Conservation (phyloP, 164 flowering plant genomes). For the Vitis labrusca region DNA sequence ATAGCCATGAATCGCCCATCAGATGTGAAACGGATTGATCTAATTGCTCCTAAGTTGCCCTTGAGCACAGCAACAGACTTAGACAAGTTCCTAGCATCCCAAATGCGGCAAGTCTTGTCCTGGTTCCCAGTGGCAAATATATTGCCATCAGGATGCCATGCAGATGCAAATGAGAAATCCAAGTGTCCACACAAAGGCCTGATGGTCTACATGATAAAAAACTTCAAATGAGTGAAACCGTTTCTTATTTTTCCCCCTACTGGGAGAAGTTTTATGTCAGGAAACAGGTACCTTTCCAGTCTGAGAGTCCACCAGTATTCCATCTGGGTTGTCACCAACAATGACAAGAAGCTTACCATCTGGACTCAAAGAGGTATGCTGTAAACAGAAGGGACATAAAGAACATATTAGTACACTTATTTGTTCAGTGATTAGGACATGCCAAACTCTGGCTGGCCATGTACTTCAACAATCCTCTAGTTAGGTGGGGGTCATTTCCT, state of each 20-base stretch:
- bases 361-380: slow-evolving; percentile 90
- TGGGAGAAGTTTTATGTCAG: neutral
- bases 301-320: slow-evolving; percentile 66
- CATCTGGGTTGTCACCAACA: slow-evolving; percentile 88
- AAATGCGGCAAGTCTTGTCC: slow-evolving; percentile 91
- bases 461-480: too few relatives aligned
- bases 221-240: neutral
- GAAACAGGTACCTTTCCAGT: slow-evolving; percentile 68
- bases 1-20: slow-evolving; percentile 88
- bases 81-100: slow-evolving; percentile 81
- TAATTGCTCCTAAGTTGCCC: slow-evolving; percentile 90
- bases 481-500: too few relatives aligned
- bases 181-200: slow-evolving; percentile 61
- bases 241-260: neutral
- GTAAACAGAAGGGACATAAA: slow-evolving; percentile 17
- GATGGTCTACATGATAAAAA: slow-evolving; percentile 44
- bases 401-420: too few relatives aligned
- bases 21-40: slow-evolving; percentile 82
- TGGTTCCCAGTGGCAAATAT: slow-evolving; percentile 95
- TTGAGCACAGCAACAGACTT: slow-evolving; percentile 66
- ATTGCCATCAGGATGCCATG: slow-evolving; percentile 91
- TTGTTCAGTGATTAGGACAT: too few relatives aligned
- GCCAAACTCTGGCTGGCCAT: too few relatives aligned
- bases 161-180: slow-evolving; percentile 95
- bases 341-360: slow-evolving; percentile 74